Percentiles rank a stretch among this genome's conserved stretches.
phyloP scores from a whole-genome alignment of 805 yeast species.

The Teunomyces kruisii region DNA sequence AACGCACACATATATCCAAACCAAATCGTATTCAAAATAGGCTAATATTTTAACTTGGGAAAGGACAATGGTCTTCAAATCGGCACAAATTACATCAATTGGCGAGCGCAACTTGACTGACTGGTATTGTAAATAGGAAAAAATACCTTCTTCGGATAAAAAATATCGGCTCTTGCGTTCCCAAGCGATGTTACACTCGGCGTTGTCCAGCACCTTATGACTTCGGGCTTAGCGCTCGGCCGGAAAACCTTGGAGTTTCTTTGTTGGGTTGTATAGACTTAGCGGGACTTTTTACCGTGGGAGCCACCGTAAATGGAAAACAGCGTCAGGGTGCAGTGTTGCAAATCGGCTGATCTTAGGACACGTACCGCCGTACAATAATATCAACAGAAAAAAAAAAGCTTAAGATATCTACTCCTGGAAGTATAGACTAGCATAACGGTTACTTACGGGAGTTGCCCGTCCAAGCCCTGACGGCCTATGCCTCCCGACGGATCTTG shows the following conservation, averaged over 20 bases:
- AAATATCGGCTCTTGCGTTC: slow-evolving; percentile 3
- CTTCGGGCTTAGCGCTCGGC: slow-evolving; percentile 2
- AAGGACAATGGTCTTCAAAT: slow-evolving; percentile 1
- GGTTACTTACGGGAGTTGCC: not conserved
- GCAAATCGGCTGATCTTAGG: not conserved
- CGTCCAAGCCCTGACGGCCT: not conserved
- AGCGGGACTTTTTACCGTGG: not conserved
- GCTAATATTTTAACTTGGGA: slow-evolving; percentile 1
- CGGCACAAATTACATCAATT: slow-evolving; percentile 3
- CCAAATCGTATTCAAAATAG: slow-evolving; percentile 4
- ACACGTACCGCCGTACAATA: not conserved
- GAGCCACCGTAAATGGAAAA: not conserved
- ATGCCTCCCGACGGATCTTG: not conserved
- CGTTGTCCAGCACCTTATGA: slow-evolving; percentile 3
- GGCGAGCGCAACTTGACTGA: slow-evolving; percentile 2
- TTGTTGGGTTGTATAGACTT: not conserved
- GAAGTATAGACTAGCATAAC: not conserved
- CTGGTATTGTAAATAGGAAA: slow-evolving; percentile 1
- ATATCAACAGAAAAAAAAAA: not conserved
- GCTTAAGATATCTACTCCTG: not conserved
- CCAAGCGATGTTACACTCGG: slow-evolving; percentile 4
- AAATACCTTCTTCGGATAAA: slow-evolving; percentile 3
- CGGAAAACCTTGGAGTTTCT: not conserved
- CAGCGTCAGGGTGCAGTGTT: not conserved
- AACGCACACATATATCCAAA: not conserved